Base-by-base conservation (phyloP, 2,329 filamentous ascomycete genomes). In the Cryphonectria radicalis region DNA sequence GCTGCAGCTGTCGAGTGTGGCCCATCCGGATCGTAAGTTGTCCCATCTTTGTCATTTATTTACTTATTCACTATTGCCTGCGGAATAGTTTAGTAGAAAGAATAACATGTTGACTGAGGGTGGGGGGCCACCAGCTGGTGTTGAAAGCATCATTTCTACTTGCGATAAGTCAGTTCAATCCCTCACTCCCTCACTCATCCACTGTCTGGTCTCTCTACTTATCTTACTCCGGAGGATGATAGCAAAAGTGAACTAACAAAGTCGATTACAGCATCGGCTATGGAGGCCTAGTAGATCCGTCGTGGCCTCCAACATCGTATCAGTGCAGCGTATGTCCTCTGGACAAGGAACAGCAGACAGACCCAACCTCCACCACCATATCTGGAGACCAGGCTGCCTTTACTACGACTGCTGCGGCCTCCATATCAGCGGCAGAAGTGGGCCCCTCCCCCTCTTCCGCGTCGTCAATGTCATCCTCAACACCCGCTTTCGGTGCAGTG, bases 101-200 rank as follows among this genome's bases (percentile, higher is more conserved):
- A 40, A 66, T 68, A 7, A 10, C 46, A 37, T 43, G 46, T 70
- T 72, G 75, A 73, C 77, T 76, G 74, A 71, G 28, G 25, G 64
- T 17, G 32, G 35, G 65, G 32, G 32, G 35, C 11, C 22, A 17
- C 28, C 67, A 88, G 87, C 86, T 64, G 86, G 82, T 74, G 83
- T 88, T 67, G 84, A 87, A 74, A 80, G 80, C 76, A 79, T 88
- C 70, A 86, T 88, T 78, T 85, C 83, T 74, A 78, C 79, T 69
- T 89, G 86, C 70, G 80, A 84, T 75, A 83, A 83, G 87, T 88
- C 79, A 78, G 82, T 74, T 28, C 28, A 28, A 28, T 28, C 28
- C 28, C 28, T 4, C 57, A 53, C 43, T 10, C 60, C 25, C 8
- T 50, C 22, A 10, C 19, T 50, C 42, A 40, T 40, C 50, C n/a